These are phyloP conservation scores for Aspergillus ustus DNA, from an alignment of 2,329 filamentous ascomycete species.

Conservation along the genomic window DNA sequence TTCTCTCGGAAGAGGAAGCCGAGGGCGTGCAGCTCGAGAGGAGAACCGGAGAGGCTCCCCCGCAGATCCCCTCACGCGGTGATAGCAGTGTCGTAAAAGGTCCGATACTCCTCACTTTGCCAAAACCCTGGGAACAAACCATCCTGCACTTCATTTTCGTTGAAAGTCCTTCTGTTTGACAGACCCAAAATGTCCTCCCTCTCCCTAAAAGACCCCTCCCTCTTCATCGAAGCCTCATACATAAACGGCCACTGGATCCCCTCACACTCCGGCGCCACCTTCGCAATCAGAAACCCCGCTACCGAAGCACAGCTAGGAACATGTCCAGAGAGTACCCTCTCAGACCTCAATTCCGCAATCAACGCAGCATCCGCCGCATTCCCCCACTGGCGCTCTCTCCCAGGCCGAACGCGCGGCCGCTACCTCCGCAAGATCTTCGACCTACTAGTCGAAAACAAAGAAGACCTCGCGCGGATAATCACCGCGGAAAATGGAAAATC, in stretches of 20 bases:
- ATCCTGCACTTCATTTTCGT: too few relatives aligned
- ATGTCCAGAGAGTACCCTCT: slow-evolving; percentile 74
- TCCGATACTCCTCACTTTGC: too few relatives aligned
- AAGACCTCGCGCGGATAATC: slow-evolving; percentile 61
- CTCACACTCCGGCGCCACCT: not conserved
- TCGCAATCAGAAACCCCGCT: slow-evolving; percentile 62
- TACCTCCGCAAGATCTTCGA: slow-evolving; percentile 67
- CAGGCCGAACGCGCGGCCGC: slow-evolving; percentile 60
- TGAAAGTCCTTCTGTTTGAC: not conserved
- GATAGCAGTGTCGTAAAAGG: not conserved
- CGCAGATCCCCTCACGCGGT: not conserved
- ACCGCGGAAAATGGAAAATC: slow-evolving; percentile 66
- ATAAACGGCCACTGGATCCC: slow-evolving; percentile 4
- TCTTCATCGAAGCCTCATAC: not conserved
- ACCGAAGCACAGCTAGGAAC: slow-evolving; percentile 76
- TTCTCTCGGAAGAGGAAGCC: not conserved
- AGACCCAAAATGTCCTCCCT: not conserved
- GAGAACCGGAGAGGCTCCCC: not conserved
- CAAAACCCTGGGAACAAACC: too few relatives aligned
- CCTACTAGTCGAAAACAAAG: slow-evolving; percentile 64
- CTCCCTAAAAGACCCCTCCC: not conserved
- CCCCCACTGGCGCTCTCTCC: slow-evolving; percentile 60
- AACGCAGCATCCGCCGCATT: slow-evolving; percentile 73
- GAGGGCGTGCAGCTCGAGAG: not conserved
- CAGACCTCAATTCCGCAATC: slow-evolving; percentile 79